Evolutionary conservation across 306 rosid genomes (phyloP).

Genomic region (Sindora glabra): DNA sequence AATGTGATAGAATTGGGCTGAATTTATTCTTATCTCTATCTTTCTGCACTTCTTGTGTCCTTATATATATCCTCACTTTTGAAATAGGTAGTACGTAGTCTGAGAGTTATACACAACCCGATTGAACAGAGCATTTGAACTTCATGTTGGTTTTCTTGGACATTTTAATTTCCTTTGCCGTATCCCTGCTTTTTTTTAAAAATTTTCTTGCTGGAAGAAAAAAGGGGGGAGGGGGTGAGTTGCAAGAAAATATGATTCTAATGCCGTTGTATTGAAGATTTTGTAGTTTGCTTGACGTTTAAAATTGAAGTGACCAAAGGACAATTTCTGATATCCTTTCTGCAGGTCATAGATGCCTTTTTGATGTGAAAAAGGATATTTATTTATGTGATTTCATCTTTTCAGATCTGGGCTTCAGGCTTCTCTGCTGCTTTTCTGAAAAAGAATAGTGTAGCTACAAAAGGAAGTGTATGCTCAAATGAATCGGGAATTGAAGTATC

Average conservation of each 20-base stretch:
- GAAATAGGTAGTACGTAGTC: background rate
- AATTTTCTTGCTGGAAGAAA: too few relatives aligned
- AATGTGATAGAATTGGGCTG: too few relatives aligned
- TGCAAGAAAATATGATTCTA: background rate
- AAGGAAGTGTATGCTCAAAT: constrained; percentile 35
- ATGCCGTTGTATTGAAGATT: background rate
- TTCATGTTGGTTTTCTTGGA: background rate
- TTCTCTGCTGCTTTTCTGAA: constrained; percentile 95
- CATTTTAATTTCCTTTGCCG: background rate
- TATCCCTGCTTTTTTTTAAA: background rate
- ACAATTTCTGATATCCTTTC: constrained; percentile 6
- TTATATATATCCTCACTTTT: background rate
- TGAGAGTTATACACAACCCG: background rate
- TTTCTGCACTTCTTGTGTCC: background rate
- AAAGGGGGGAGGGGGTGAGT: background rate
- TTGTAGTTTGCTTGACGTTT: background rate
- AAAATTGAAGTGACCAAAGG: background rate
- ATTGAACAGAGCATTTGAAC: constrained; percentile 1
- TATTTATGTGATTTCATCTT: constrained; percentile 11
- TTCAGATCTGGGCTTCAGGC: constrained; percentile 97
- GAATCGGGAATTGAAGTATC: constrained; percentile 38
- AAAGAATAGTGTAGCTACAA: constrained; percentile 78
- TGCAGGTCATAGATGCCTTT: background rate
- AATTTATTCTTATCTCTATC: background rate
- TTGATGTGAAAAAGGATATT: constrained; percentile 1